Base-by-base conservation (phyloP, 306 rosid genomes). In the Sphenostylis stenocarpa region DNA sequence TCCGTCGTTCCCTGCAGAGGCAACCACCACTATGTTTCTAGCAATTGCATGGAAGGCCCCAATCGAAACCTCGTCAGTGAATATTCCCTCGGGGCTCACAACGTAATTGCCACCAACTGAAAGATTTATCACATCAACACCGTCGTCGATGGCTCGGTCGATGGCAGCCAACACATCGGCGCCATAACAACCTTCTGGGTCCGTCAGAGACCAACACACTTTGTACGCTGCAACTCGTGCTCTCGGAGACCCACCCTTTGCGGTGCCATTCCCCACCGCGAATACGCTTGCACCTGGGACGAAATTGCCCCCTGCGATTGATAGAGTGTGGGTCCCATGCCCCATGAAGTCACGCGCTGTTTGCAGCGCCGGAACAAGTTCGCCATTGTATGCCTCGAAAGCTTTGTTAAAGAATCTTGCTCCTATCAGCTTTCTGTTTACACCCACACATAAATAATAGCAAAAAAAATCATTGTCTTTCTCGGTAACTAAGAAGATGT, bases 161-260 rank as follows among this genome's bases (percentile, higher is more conserved):
- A 91, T 73, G n/a, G 76, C 97, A 0, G 90, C 87, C 9, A 92
- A 4, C 8, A 88, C 61, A 65, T 92, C 96, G 0, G 96, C 90
- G 23, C 78, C 90, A n/a, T 36, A 84, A 87, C 97, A 92, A 8
- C 66, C 49, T 0, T 53, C 73, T 0, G 21, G 65, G 3, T 67
- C 31, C 0, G 26, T 17, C 0, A 20, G 65, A 2, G 87, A 87
- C 97, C 97, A 93, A 15, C 97, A 93, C 14, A 84, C 96, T 65
- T 93, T 93, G 81, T 93, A 93, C 5, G 93, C 78, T 11, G 87
- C 98, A 41, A 91, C 91, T 0, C 87, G 81, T 19, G 96, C 92
- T 60, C 73, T 88, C 0, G 97, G 97, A 0, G 98, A 90, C 7
- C 98, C 98, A 3, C 98, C 98, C 33, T 90, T 90, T 0, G 92